Evolutionary conservation across 176 grass and related monocot genomes (phyloP), one percentile per base, ranked within the genome.

Genomic region (Themeda triandra): DNA sequence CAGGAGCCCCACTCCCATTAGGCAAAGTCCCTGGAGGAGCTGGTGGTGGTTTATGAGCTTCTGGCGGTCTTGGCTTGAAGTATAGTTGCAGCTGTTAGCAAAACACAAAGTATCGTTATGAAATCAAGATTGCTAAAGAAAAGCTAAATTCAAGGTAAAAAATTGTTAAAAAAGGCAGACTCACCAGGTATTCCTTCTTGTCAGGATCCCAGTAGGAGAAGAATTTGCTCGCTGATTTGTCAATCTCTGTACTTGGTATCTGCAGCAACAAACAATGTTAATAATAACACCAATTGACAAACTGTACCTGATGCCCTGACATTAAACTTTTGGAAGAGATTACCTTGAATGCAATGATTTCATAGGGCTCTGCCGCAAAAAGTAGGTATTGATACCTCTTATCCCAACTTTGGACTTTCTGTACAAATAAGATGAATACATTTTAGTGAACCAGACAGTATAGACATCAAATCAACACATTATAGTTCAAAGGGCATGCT

Each of bases 161-260:
- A 46, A 18, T 67, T 21, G 48, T 80, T 39, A 66, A 24, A 17
- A 59, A 6, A 25, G 2, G 2, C 45, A 66, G 79, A 87, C 87
- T 53, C 64, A 94, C 96, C 73, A 94, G 86, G 66, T 96, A 99
- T 14, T 87, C 90, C 86, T 98, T 98, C 37, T 93, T 87, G 75
- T 99, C 96, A n/a, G 93, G 96, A 91, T 99, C 96, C 96, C 96
- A 99, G 82, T 94, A 89, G 11, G 89, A 89, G 77, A 99, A 99
- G 88, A 99, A 99, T 76, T 94, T 99, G 42, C 88, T 72, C 29
- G 91, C 80, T 73, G 89, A 86, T 80, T 96, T 99, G 81, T 99
- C 96, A 72, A 99, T 95, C 79, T 99, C 93, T 7, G 87, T 92
- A 67, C 96, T 99, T 59, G 96, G 91, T 87, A 99, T 92, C 96